phyloP scores from a whole-genome alignment of 306 rosid species.

The Cicer judaicum region DNA sequence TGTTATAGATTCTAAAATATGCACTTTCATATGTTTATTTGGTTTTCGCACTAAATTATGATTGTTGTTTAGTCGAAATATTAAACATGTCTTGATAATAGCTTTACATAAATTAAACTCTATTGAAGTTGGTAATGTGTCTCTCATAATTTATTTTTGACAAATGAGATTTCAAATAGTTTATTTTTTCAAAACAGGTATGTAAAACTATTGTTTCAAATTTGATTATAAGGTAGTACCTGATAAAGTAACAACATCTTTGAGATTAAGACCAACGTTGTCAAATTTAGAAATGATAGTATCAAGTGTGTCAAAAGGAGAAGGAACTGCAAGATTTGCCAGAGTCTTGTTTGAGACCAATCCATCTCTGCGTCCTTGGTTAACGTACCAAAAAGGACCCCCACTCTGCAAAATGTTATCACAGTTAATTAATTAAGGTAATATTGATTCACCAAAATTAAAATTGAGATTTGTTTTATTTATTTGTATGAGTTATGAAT shows the following conservation, averaged over 20 bases:
- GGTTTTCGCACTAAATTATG: no score
- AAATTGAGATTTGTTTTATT: neutral
- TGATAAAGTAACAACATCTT: constrained; percentile 69
- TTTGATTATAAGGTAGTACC: constrained; percentile 43
- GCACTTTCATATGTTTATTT: no score
- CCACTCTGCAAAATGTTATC: constrained; percentile 61
- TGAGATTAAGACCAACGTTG: constrained; percentile 57
- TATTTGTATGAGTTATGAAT: neutral
- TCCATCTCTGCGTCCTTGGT: constrained; percentile 80
- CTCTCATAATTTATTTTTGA: neutral
- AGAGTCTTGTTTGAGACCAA: constrained; percentile 56
- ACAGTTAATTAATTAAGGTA: constrained; percentile 15
- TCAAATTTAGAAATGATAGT: constrained; percentile 57
- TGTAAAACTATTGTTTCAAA: neutral
- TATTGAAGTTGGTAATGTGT: no score
- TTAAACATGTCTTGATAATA: no score
- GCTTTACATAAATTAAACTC: no score
- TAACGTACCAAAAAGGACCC: constrained; percentile 69
- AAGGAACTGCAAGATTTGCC: constrained; percentile 60
- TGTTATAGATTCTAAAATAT: no score
- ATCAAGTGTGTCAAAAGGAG: constrained; percentile 56
- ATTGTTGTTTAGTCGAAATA: no score
- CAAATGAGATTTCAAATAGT: neutral
- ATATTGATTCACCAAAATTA: no score
- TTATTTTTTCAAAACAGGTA: neutral